These are phyloP conservation scores for Pichia sp. DNA, from an alignment of 1,139 yeast genomes.

Conservation along the genomic window DNA sequence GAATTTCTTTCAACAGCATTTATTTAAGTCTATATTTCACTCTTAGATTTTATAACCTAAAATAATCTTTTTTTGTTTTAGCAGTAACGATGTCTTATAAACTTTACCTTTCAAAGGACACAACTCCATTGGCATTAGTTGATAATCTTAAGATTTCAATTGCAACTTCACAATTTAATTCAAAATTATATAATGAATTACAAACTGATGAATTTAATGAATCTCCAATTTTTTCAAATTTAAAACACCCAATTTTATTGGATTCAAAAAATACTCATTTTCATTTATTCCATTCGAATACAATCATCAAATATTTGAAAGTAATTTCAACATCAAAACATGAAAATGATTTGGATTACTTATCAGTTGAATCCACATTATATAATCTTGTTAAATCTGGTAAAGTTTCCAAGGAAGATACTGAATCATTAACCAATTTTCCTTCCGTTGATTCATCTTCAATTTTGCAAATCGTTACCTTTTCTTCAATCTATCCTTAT, in stretches of 20 bases:
- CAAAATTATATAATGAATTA: constrained; percentile 14
- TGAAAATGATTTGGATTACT: constrained; percentile 14
- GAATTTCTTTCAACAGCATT: not conserved
- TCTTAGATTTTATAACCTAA: no score
- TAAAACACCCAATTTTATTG: constrained; percentile 25
- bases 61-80: no score
- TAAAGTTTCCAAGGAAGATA: constrained; percentile 7
- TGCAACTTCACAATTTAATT: constrained; percentile 39
- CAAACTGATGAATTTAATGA: constrained; percentile 31
- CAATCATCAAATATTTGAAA: constrained; percentile 68
- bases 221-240: constrained; percentile 1
- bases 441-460: constrained; percentile 17
- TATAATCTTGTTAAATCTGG: constrained; percentile 24
- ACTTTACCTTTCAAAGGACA: constrained; percentile 39
- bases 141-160: constrained; percentile 57
- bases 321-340: constrained; percentile 20
- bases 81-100: constrained; percentile 25
- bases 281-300: constrained; percentile 68
- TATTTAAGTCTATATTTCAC: not conserved
- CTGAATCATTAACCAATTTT: constrained; percentile 9
- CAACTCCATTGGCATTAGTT: constrained; percentile 37
- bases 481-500: constrained; percentile 40
- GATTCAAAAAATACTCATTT: constrained; percentile 31
- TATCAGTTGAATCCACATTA: constrained; percentile 19
- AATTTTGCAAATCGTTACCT: constrained; percentile 42